Base-by-base conservation (phyloP, 1,284 basidiomycete species). In the Austroboletus rostrupii region DNA sequence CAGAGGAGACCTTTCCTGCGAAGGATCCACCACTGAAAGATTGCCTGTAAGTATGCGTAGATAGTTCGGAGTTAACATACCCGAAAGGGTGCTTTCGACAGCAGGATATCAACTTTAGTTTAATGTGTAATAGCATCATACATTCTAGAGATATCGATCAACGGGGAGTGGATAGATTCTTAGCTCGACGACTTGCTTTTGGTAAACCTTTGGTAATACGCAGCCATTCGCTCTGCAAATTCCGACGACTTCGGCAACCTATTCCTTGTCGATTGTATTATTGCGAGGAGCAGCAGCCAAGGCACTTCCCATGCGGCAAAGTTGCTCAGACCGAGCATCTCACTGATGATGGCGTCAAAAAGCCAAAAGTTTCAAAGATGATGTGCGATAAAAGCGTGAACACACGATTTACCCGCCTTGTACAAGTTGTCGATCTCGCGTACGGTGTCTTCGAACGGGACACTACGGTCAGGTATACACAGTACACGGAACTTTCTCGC, bases 31-130 rank as follows among this genome's bases (percentile, higher is more conserved):
- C 53, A 11, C 61, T 59, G 21, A 26, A 23, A 35, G 16, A 5
- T 26, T 14, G 10, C 13, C 41, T n/a, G 10, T 43, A 3, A 50
- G 20, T 0, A 1, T 40, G 13, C 5, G 10, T 33, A 14, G 2
- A 12, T 0, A 9, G 26, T 9, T 0, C 2, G 29, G 7, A 19
- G 17, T 13, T 20, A 17, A 55, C 66, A 33, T 48, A 70, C 68
- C 67, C 70, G 5, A 68, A 55, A 33, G 66, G 69, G 43, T 71
- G 79, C 58, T 81, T 80, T 47, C 80, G 72, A 52, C 72, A 70
- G 63, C 78, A 79, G 2, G 77, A 78, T n/a, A 80, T 65, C 20
- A 82, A 70, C 61, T 83, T 79, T 1, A 76, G 53, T 55, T 83
- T 79, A 43, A 79, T 77, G 73, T 2, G 75, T 77, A 52, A 80